Percentiles rank a stretch among this genome's conserved stretches.
These are phyloP conservation scores for Phytophthora pinifolia DNA, from an alignment of 352 stramenopile species.

Conservation along the genomic window DNA sequence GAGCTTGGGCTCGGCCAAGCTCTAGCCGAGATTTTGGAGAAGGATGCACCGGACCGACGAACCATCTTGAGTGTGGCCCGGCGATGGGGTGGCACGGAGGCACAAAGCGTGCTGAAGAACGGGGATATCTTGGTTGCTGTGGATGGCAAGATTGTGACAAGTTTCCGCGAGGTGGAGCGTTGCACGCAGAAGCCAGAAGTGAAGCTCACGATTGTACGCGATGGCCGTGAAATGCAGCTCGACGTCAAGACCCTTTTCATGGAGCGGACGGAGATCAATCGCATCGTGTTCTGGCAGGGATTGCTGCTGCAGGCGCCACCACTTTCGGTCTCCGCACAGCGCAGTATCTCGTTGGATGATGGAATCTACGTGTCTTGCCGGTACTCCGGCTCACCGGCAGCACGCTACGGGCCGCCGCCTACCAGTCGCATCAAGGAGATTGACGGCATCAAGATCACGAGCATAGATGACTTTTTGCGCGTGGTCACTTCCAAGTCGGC, in stretches of 20 bases:
- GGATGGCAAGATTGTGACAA: constrained; percentile 81
- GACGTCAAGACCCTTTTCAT: constrained; percentile 80
- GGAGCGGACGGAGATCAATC: constrained; percentile 87
- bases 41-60: constrained; percentile 60
- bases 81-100: constrained; percentile 75
- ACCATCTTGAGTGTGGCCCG: constrained; percentile 82
- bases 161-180: constrained; percentile 86
- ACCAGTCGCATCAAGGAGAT: constrained; percentile 92
- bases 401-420: constrained; percentile 86
- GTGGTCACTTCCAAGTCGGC: constrained; percentile 61
- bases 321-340: constrained; percentile 83
- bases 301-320: constrained; percentile 89
- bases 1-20: constrained; percentile 85
- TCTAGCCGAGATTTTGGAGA: constrained; percentile 76
- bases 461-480: constrained; percentile 89
- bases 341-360: constrained; percentile 80
- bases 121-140: constrained; percentile 88
- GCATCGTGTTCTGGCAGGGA: constrained; percentile 92
- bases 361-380: constrained; percentile 87
- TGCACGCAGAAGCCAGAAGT: constrained; percentile 78
- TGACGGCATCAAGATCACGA: constrained; percentile 84
- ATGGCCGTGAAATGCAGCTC: constrained; percentile 68
- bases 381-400: constrained; percentile 87
- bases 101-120: constrained; percentile 67
- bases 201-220: constrained; percentile 83